Base-by-base conservation (phyloP, 1,139 yeast genomes). In the Hansenula lynferdii region DNA sequence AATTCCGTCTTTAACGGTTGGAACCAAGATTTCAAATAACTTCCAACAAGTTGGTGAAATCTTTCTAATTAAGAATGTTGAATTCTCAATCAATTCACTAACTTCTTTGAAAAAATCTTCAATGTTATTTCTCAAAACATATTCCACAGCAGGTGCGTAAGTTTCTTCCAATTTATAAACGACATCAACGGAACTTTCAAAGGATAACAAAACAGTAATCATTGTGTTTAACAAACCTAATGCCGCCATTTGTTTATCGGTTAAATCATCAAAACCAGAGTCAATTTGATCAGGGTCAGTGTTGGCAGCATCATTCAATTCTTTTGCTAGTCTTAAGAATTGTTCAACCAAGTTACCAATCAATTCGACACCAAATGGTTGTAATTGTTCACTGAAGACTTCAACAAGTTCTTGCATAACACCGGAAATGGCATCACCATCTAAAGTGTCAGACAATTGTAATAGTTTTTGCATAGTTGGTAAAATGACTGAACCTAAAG, bases 331-430 rank as follows among this genome's bases (percentile, higher is more conserved):
- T 53, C 85, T 74, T 72, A 87, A 62, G 53, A 89, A 82, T 58
- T 90, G 97, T 44, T 81, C 84, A 22, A 83, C 80, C 50, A 92
- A 67, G 53, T 84, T 89, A 29, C 71, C 72, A 75, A 90, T 87
- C 53, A 92, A 70, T 49, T 86, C 94, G 31, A 85, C 80, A 8
- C 97, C 96, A 62, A 90, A 92, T 23, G 98, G 97, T 50, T 90
- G 94, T 48, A 92, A 69, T 60, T 90, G 95, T 49, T 81, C 86
- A 5, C 95, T 74, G 60, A 84, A 92, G 41, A 76, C 79, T 54
- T 90, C 97, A 19, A 92, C 97, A 58, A 95, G 83, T 53, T 90
- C 97, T 65, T 92, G 97, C 85, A 92, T 87, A 14, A 92, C 96
- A 27, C 84, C 85, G 15, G 95, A 78, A 28, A 92, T 74, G 2